Conservation (phyloP, 768 basidiomycete genomes). For the Boletellus ananiceps region DNA sequence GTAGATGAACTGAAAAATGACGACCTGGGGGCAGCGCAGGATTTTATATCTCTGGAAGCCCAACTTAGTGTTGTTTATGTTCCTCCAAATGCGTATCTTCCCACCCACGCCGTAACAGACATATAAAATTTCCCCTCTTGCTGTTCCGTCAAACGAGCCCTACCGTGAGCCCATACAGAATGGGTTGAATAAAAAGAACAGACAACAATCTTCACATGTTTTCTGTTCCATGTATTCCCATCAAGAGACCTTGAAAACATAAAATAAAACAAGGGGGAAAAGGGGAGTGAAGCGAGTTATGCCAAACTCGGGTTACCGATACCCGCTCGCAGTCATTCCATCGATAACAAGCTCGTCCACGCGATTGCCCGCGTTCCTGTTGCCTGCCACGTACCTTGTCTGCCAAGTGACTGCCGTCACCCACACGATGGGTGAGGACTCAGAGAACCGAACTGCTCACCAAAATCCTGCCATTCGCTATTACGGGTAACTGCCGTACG, state of each 20-base stretch:
- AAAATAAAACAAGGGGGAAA: not conserved
- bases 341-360: not conserved
- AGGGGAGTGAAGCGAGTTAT: not conserved
- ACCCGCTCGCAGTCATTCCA: no score
- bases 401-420: not conserved
- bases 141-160: no score
- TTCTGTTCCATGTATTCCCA: not conserved
- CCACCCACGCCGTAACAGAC: no score
- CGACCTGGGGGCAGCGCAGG: not conserved
- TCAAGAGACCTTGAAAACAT: not conserved
- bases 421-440: not conserved
- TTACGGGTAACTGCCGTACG: no score
- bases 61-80: conserved; percentile 1
- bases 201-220: no score
- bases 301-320: not conserved
- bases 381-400: not conserved
- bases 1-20: not conserved
- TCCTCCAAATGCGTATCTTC: not conserved
- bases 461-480: not conserved
- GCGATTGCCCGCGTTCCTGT: not conserved
- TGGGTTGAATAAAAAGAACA: no score
- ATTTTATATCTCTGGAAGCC: not conserved
- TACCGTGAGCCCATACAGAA: no score
- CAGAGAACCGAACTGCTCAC: no score
- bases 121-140: not conserved